Evolutionary conservation across 78 protist species (phyloP), one percentile per base, ranked within the genome.

Genomic region (Dictyostelium intermedium): DNA sequence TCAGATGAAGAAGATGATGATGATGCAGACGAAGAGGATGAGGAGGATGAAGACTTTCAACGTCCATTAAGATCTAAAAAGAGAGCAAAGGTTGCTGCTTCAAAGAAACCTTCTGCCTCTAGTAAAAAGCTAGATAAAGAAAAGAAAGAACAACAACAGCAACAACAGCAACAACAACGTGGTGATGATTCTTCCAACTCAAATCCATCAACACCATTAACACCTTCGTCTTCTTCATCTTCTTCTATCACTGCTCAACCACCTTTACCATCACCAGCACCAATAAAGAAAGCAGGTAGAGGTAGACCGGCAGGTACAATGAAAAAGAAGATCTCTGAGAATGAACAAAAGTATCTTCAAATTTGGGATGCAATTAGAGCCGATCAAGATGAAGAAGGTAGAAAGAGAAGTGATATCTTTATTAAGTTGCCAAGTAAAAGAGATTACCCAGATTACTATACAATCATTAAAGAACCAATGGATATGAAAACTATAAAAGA

Each of bases 371-470:
- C 25, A 5, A n/a, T 91, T 20, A 9, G 85, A 34, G 47, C 60
- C 5, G 78, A 80, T 14, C 13, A 9, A 11, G 96, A 74, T 50
- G 91, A 76, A 41, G 92, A 76, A 1, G 96, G 96, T 25, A 61
- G 92, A 83, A 85, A 53, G 43, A 70, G 92, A 45, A 43, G 89
- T 35, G 91, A 82, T 11, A 66, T 86, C 72, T 93, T 93, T 34
- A 60, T 79, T 11, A 61, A 63, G n/a, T 78, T 93, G 5, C 96
- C 96, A 70, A 70, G 81, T 61, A 83, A 85, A 72, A 41, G 89
- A 50, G 92, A 93, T 73, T 85, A 85, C 34, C 91, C 87, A 66
- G 96, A 93, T 53, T 93, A 93, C 76, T 93, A 93, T 79, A 70
- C 45, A 27, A 69, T 82, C 84, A 93, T 86, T 84, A 50, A 37